Evolutionary conservation across 495 filamentous ascomycete species (phyloP).

Genomic region (Trichoderma erinaceum): DNA sequence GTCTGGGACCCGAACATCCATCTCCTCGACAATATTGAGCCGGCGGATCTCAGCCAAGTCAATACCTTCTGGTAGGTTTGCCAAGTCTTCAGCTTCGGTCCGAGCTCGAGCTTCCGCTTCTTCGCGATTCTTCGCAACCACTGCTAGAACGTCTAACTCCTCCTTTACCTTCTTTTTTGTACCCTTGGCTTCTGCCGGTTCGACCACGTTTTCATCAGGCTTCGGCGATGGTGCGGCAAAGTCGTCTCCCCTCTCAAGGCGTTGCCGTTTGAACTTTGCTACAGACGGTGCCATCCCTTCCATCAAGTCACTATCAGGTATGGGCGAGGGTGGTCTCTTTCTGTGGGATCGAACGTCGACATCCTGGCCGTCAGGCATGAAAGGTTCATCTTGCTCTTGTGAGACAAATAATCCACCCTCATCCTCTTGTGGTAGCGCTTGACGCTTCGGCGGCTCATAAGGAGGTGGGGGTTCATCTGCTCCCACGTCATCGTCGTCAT

Average conservation of each 20-base stretch:
- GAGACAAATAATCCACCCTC: slow-evolving; percentile 36
- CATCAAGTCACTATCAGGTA: slow-evolving; percentile 47
- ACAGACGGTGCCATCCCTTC: slow-evolving; percentile 64
- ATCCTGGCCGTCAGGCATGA: slow-evolving; percentile 21
- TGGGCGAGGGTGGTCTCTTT: slow-evolving; percentile 40
- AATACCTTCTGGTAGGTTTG: slow-evolving; percentile 48
- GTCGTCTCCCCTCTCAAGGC: slow-evolving; percentile 45
- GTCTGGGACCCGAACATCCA: slow-evolving; percentile 48
- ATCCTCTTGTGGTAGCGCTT: slow-evolving; percentile 19
- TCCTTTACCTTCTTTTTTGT: slow-evolving; percentile 44
- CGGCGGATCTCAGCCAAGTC: slow-evolving; percentile 66
- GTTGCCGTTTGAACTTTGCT: slow-evolving; percentile 64
- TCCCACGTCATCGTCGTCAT: slow-evolving; percentile 21
- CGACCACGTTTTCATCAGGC: slow-evolving; percentile 18
- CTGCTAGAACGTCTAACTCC: slow-evolving; percentile 61
- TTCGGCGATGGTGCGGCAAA: slow-evolving; percentile 23
- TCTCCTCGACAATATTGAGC: slow-evolving; percentile 73
- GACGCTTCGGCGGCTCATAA: background rate
- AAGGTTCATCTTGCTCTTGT: slow-evolving; percentile 20
- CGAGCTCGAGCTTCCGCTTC: slow-evolving; percentile 57
- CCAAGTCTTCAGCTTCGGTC: slow-evolving; percentile 53
- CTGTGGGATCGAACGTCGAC: slow-evolving; percentile 31
- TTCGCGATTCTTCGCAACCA: slow-evolving; percentile 61
- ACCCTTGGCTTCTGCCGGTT: slow-evolving; percentile 28
- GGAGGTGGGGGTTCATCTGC: background rate